Conservation (phyloP, 805 yeast species). For the Grigorovia humatica region DNA sequence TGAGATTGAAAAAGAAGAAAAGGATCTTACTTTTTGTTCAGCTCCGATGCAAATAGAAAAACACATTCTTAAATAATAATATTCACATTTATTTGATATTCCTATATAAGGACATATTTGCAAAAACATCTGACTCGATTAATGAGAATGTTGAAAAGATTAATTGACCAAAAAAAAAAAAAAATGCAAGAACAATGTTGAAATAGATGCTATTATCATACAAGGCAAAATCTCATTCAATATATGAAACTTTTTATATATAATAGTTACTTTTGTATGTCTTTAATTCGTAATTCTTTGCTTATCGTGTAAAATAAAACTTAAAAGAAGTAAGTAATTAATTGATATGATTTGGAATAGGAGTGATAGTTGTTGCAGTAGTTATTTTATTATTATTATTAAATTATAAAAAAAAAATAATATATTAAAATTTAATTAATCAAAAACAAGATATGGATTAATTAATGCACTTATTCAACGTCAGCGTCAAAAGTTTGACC, state of each 20-base stretch:
- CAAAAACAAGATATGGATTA: neutral
- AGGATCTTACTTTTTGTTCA: no score
- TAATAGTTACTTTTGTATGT: neutral
- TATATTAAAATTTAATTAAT: neutral
- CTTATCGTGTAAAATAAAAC: neutral
- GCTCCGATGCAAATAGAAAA: no score
- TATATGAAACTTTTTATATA: neutral
- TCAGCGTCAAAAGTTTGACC: slow-evolving; percentile 31
- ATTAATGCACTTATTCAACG: slow-evolving; percentile 21
- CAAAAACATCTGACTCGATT: neutral
- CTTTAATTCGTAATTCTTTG: no score
- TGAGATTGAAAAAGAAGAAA: no score
- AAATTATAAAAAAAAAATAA: neutral
- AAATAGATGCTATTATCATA: neutral
- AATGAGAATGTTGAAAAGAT: neutral
- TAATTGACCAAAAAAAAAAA: no score
- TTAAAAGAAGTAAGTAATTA: neutral
- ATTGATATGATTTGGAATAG: no score
- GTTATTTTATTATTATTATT: neutral
- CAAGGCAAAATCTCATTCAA: no score
- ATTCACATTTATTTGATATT: neutral
- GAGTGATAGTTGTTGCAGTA: no score
- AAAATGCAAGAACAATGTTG: neutral
- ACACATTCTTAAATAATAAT: no score
- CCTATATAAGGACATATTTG: no score